phyloP scores from a whole-genome alignment of 768 basidiomycete genomes.

The Mrakia gelida region DNA sequence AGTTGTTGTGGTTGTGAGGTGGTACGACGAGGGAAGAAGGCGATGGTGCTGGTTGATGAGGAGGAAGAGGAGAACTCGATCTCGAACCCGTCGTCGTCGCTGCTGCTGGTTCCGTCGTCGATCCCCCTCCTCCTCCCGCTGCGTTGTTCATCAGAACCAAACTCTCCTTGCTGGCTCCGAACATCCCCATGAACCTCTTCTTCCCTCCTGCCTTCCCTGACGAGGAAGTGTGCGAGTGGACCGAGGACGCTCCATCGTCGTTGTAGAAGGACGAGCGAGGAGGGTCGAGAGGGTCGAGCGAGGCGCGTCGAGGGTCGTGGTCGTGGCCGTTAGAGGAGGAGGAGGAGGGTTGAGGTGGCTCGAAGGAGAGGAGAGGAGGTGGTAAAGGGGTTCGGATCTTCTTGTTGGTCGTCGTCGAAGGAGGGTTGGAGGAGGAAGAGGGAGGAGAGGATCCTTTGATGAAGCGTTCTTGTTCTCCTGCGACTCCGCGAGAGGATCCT shows the following conservation, averaged over 20 bases:
- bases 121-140: neutral
- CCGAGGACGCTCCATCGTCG: neutral
- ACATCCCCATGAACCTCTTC: slow-evolving; percentile 12
- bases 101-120: neutral
- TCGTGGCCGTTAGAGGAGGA: neutral
- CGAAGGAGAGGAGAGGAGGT: neutral
- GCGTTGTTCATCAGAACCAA: neutral
- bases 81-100: neutral
- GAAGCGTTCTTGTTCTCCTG: slow-evolving; percentile 9
- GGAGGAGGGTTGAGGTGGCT: neutral
- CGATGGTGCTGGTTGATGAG: neutral
- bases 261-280: neutral
- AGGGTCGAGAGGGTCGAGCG: neutral
- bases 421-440: neutral
- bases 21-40: neutral
- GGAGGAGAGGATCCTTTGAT: slow-evolving; percentile 3
- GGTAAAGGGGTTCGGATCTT: neutral
- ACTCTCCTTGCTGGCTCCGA: neutral
- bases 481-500: slow-evolving; percentile 5
- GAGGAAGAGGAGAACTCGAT: neutral
- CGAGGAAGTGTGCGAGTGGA: neutral
- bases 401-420: neutral
- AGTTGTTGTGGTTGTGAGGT: neutral
- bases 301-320: neutral
- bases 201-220: neutral